Evolutionary conservation across 2,329 filamentous ascomycete genomes (phyloP).

Genomic region (Arthroderma sp.): DNA sequence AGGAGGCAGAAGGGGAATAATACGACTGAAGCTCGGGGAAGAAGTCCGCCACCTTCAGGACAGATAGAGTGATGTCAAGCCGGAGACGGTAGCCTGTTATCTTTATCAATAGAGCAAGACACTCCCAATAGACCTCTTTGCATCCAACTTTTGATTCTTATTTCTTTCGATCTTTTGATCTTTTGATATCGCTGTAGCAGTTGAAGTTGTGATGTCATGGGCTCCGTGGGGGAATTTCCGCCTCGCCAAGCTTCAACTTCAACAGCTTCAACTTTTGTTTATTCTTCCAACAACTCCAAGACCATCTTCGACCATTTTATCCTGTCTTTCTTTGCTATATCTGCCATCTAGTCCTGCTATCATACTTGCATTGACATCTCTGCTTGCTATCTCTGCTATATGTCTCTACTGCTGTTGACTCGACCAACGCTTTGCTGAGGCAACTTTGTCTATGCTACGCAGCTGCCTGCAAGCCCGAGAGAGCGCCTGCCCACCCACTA

Average conservation of each 20-base stretch:
- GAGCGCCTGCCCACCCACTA: neutral
- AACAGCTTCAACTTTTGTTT: neutral
- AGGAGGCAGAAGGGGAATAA: neutral
- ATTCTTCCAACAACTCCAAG: neutral
- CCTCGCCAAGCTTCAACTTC: neutral
- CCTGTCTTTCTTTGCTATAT: neutral
- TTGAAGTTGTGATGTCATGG: neutral
- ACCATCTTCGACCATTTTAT: neutral
- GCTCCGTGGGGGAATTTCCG: neutral
- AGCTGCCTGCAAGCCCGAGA: neutral
- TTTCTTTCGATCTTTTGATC: no score
- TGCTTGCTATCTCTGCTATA: neutral
- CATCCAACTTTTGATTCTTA: neutral
- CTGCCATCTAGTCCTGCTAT: neutral
- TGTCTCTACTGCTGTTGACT: no score
- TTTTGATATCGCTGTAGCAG: neutral
- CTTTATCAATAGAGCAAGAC: neutral
- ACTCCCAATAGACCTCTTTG: neutral
- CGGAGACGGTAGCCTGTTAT: no score
- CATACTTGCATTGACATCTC: neutral
- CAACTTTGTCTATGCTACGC: neutral
- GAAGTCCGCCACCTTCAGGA: neutral
- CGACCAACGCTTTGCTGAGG: no score
- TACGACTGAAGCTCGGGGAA: neutral
- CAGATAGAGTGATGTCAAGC: no score